A percentile compares a stretch with the other conserved stretches of the same genome.
phyloP scores from a whole-genome alignment of 2,329 filamentous ascomycete species.

The Fusarium cyanostomum region DNA sequence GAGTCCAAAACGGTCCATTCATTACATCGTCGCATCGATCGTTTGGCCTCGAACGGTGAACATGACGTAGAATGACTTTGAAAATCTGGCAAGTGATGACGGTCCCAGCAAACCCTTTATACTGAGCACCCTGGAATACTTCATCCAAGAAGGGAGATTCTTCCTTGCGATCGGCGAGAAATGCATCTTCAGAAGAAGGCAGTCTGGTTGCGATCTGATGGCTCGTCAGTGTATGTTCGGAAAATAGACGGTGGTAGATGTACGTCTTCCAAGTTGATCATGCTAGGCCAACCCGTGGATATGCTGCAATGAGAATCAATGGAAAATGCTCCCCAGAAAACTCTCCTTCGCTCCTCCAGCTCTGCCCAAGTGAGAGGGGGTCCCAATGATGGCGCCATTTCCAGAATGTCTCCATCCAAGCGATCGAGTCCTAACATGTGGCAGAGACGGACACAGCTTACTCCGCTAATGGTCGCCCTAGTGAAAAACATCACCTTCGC shows the following conservation, averaged over 20 bases:
- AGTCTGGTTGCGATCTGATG: constrained; percentile 76
- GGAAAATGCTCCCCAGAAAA: constrained; percentile 87
- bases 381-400: constrained; percentile 77
- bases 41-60: constrained; percentile 74
- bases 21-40: constrained; percentile 79
- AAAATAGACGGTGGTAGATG: constrained; percentile 18
- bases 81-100: constrained; percentile 81
- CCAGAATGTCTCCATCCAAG: constrained; percentile 71
- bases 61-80: constrained; percentile 81
- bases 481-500: constrained; percentile 88
- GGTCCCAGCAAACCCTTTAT: constrained; percentile 78
- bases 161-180: constrained; percentile 71
- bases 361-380: constrained; percentile 85
- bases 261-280: constrained; percentile 77
- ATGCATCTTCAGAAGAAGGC: constrained; percentile 82
- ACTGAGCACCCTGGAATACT: constrained; percentile 67
- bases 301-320: constrained; percentile 87
- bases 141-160: constrained; percentile 70
- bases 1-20: constrained; percentile 83
- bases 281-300: constrained; percentile 89
- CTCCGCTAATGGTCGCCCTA: constrained; percentile 82
- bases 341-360: constrained; percentile 76
- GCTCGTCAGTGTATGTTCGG: constrained; percentile 5
- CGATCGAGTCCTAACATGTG: constrained; percentile 89
- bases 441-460: constrained; percentile 73